Evolutionary conservation across 495 filamentous ascomycete species (phyloP).

Genomic region (Tuber umbilicatum): DNA sequence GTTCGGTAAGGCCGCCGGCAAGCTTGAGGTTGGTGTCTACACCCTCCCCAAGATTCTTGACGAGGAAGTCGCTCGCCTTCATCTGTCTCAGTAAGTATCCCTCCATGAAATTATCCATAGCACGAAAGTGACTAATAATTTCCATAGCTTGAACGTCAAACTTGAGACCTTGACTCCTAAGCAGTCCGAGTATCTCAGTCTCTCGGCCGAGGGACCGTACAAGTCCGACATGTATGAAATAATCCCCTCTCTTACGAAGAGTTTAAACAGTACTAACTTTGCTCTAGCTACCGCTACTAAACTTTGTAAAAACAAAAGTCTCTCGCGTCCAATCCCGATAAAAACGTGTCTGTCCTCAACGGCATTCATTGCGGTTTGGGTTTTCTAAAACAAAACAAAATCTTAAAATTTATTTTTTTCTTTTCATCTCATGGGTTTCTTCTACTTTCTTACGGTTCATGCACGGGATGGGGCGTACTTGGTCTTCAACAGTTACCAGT

Average conservation of each 20-base stretch:
- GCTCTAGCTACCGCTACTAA: conserved; percentile 56
- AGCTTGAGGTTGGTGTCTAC: conserved; percentile 88
- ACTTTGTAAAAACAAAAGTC: conserved; percentile 22
- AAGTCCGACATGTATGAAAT: conserved; percentile 71
- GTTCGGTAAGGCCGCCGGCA: conserved; percentile 79
- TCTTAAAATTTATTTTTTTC: conserved; percentile 9
- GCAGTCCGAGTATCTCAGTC: conserved; percentile 90
- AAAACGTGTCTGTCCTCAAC: conserved; percentile 46
- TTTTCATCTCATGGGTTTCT: conserved; percentile 29
- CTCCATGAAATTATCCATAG: background rate
- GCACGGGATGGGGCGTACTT: conserved; percentile 40
- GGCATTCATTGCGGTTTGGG: conserved; percentile 42
- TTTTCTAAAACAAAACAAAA: conserved; percentile 31
- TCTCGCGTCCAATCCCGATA: conserved; percentile 10
- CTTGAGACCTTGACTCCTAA: conserved; percentile 72
- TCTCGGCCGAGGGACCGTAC: conserved; percentile 79
- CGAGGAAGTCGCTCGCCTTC: conserved; percentile 91
- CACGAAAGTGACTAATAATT: conserved; percentile 8
- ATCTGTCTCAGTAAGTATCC: conserved; percentile 64
- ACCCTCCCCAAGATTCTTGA: conserved; percentile 97
- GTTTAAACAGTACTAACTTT: conserved; percentile 40
- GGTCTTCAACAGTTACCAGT: conserved; percentile 42
- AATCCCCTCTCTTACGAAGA: background rate
- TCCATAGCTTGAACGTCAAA: conserved; percentile 66
- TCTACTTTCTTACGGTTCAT: conserved; percentile 17